Evolutionary conservation across 495 filamentous ascomycete genomes (phyloP), one percentile per base, ranked within the genome.

Genomic region (Xylaria nigripes): DNA sequence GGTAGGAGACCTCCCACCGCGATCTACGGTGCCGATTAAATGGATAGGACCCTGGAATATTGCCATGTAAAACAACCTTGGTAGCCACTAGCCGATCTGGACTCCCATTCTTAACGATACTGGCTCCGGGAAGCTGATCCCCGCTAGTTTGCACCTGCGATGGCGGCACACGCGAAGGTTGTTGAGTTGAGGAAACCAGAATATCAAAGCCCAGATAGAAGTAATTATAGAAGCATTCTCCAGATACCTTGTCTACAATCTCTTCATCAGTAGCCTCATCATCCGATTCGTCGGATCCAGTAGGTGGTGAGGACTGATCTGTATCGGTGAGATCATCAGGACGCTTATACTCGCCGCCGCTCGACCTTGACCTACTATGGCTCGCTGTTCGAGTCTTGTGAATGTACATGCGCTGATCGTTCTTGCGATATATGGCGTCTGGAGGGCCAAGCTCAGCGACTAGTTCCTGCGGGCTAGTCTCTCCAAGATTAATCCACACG

Each of bases 181-280:
- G 69, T 3, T 81, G 82, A 18, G 87, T 86, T 25, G 85, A 79
- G 0, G 91, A 95, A 15, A 98, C 78, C 45, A 96, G 81, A n/a
- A 96, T 79, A 68, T 98, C 93, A 61, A 98, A 88, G 2, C 93
- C 93, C 60, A 95, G 85, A 56, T 89, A 86, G 62, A 96, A 97
- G 65, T 97, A 98, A 62, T 96, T 96, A 67, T 90, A 94, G 68
- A 96, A 98, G 59, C 83, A 91, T 70, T 96, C 91, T 15, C 82
- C 78, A 3, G 79, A 74, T 13, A 74, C 63, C 38, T 72, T 71
- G 23, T 74, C 73, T 3, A 68, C 68, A 25, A 67, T 58, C 6
- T 78, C 77, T 6, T 76, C 74, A 41, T 77, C 77, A 21, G 69
- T 56, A 10, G 76, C 73, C 30, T 86, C 87, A 30, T 81, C 78